Base-by-base conservation (phyloP, 176 grass and related monocot species). In the Oryza glaberrima region DNA sequence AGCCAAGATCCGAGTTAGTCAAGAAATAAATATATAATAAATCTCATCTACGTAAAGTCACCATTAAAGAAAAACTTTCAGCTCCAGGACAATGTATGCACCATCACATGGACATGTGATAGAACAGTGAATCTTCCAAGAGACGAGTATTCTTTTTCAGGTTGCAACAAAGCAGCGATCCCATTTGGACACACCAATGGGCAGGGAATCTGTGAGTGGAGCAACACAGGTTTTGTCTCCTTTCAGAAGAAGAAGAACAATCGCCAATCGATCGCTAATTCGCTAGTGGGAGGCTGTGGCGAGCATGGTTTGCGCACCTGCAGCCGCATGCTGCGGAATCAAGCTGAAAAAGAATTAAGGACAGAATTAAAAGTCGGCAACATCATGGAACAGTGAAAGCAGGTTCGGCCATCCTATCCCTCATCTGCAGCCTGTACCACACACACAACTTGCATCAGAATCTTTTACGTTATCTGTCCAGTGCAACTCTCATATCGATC, bases 101-200 rank as follows among this genome's bases (percentile, higher is more conserved):
- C 9, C 13, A 35, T 63, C 78, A 72, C 72, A 65, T 81, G 77
- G 83, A 75, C 66, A 83, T 47, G 82, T 28, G 72, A 84, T 26
- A 45, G 56, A 70, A 68, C 83, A 9, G 36, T 69, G 64, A 40
- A 70, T 78, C 45, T 77, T 14, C 78, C 58, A 4, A 1, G 19
- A 12, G 47, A 61, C 47, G 15, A 63, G 65, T 84, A 30, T 83
- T 70, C 48, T 41, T 67, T 67, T 67, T 67, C 67, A 46, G 71
- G 44, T 79, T 65, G 80, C 43, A n/a, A 32, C 46, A n/a, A n/a
- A 64, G 16, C 36, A 73, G 25, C 4, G 6, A 78, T 75, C 77
- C 73, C 17, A 26, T 15, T 77, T 8, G 7, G 40, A 9, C 40
- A 41, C 7, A 5, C 28, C 63, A 65, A 43, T 72, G 73, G 77